Evolutionary conservation across 208 protist genomes (phyloP), one percentile per base, ranked within the genome.

Genomic region (Trypanosoma melophagium): DNA sequence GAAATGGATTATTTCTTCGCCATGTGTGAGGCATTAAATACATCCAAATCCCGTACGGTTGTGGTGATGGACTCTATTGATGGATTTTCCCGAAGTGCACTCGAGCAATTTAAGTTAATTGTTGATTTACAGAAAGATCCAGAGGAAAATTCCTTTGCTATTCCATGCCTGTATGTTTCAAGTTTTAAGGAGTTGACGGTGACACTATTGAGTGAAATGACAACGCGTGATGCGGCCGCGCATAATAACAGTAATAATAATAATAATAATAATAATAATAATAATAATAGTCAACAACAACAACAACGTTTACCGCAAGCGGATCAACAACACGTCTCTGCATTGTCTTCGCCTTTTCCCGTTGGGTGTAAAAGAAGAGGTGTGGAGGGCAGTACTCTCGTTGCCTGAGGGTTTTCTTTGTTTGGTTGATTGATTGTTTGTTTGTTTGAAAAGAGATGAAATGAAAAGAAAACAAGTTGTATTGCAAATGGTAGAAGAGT

Each of bases 1-100:
- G 91, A 93, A 63, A 84, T 89, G 77, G 88, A 96, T 66, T 96
- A 92, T 76, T 96, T 94, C 49, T 78, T 83, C 40, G 69, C 73
- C 13, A 90, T 87, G 49, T 83, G 86, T 28, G 86, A 76, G 61
- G 66, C 74, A 63, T 80, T 96, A 42, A 84, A 92, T 55, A 64
- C 71, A n/a, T 65, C 77, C 17, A 75, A 54, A 2, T 74, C 69
- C 25, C 87, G 88, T 21, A 83, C 87, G 3, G 79, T 96, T 22
- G 66, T 96, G n/a, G 81, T 96, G 14, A 74, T 94, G 63, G 84
- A 93, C 50, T 83, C 82, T 38, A 88, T 87, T 38, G 80, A 92
- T 47, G 84, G 84, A 28, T 96, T 92, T 45, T 90, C 88, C 14
- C 87, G 87, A 65, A 86, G 76, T 45, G 71, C 77, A 24, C 50